Conservation (phyloP, 2,329 filamentous ascomycete genomes). For the Cercospora citrullina region DNA sequence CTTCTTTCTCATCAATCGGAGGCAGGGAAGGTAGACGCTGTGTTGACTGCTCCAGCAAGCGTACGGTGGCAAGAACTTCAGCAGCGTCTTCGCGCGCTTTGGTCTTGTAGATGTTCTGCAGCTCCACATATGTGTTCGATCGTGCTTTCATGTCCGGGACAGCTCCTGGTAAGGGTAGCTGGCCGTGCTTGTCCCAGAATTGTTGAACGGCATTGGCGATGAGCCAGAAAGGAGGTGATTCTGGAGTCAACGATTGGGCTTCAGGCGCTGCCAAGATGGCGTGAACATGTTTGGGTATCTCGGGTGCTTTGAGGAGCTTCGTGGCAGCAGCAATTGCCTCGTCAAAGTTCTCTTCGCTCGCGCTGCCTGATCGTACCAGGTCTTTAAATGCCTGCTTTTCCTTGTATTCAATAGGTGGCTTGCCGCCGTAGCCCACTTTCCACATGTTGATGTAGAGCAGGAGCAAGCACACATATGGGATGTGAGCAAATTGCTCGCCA, state of each 20-base stretch:
- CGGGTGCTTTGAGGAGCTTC: slow-evolving; percentile 74
- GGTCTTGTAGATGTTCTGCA: slow-evolving; percentile 89
- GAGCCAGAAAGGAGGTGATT: slow-evolving; percentile 76
- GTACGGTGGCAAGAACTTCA: slow-evolving; percentile 69
- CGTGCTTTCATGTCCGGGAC: slow-evolving; percentile 98
- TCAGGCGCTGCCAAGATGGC: slow-evolving; percentile 75
- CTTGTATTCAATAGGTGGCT: slow-evolving; percentile 70
- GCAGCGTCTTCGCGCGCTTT: slow-evolving; percentile 78
- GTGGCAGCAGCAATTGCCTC: slow-evolving; percentile 86
- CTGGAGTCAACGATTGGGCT: slow-evolving; percentile 49
- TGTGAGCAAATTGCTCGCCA: slow-evolving; percentile 82
- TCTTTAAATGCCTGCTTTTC: slow-evolving; percentile 84
- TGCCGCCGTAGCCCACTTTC: slow-evolving; percentile 69
- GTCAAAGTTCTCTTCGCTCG: slow-evolving; percentile 86
- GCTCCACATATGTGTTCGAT: slow-evolving; percentile 81
- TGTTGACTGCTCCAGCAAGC: slow-evolving; percentile 54
- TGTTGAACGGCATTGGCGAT: slow-evolving; percentile 75
- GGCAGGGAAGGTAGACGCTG: slow-evolving; percentile 41
- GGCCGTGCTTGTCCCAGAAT: slow-evolving; percentile 72
- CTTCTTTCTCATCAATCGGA: slow-evolving; percentile 66
- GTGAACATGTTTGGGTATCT: slow-evolving; percentile 66
- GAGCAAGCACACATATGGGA: slow-evolving; percentile 82
- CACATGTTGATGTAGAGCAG: slow-evolving; percentile 80
- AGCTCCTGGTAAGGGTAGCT: slow-evolving; percentile 79
- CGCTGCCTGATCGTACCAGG: slow-evolving; percentile 72